These are phyloP conservation scores for Wickerhamomyces pijperi DNA, from an alignment of 805 yeast species.

Conservation along the genomic window DNA sequence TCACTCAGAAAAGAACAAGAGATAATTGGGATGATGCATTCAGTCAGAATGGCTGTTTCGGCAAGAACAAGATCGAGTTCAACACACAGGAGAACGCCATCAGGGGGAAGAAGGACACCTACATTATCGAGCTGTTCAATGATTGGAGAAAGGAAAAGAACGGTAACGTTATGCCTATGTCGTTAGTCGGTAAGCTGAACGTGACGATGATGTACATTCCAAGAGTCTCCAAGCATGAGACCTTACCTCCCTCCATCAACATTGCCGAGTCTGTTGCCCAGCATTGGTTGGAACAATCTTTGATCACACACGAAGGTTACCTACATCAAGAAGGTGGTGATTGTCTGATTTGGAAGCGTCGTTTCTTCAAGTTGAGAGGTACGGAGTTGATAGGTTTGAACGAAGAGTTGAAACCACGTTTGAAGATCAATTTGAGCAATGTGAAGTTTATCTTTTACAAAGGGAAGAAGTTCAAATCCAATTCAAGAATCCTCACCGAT, in stretches of 20 bases:
- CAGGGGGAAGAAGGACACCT: constrained; percentile 39
- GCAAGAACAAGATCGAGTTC: constrained; percentile 59
- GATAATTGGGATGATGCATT: constrained; percentile 56
- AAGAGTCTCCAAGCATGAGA: constrained; percentile 45
- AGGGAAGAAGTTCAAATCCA: constrained; percentile 21
- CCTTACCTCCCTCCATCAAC: constrained; percentile 59
- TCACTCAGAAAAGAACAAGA: constrained; percentile 32
- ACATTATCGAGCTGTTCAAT: constrained; percentile 55
- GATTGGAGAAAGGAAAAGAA: constrained; percentile 54
- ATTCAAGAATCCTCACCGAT: constrained; percentile 57
- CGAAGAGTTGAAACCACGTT: constrained; percentile 60
- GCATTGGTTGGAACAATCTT: constrained; percentile 25
- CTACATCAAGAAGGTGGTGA: constrained; percentile 91
- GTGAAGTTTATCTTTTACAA: constrained; percentile 31
- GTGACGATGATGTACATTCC: constrained; percentile 63
- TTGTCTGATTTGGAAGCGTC: constrained; percentile 54
- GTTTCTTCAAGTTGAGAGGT: constrained; percentile 68
- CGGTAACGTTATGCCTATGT: constrained; percentile 32
- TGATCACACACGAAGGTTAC: constrained; percentile 45
- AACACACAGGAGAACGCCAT: constrained; percentile 44
- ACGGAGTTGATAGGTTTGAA: constrained; percentile 66
- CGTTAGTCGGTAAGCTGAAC: constrained; percentile 54
- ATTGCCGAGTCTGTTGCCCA: constrained; percentile 33
- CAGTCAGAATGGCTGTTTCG: constrained; percentile 87
- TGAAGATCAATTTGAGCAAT: constrained; percentile 65